These are phyloP conservation scores for Dichotomocladium elegans DNA, from an alignment of 371 early-diverging fungal genomes.

Conservation along the genomic window DNA sequence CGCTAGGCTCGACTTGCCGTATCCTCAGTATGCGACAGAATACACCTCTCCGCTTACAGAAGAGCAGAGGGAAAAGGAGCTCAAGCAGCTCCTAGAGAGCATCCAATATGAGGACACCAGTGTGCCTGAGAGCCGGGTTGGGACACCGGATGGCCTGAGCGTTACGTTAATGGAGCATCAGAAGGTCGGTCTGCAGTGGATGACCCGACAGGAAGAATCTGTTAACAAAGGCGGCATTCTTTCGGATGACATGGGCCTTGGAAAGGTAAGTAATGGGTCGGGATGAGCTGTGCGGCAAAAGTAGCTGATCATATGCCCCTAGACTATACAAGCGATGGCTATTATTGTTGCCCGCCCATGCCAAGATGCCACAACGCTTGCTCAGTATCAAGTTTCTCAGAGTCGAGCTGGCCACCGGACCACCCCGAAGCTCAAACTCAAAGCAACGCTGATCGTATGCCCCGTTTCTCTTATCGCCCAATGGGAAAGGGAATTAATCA, in stretches of 20 bases:
- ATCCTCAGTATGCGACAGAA: background rate
- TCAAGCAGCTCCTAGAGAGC: conserved; percentile 40
- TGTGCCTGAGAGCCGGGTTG: conserved; percentile 41
- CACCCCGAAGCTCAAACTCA: conserved; percentile 18
- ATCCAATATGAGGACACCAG: conserved; percentile 34
- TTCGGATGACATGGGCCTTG: conserved; percentile 68
- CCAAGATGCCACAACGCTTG: background rate
- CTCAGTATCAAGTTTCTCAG: too few species aligned
- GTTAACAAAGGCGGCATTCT: conserved; percentile 67
- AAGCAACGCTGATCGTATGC: conserved; percentile 58
- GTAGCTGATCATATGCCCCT: too few species aligned
- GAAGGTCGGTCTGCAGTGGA: conserved; percentile 62
- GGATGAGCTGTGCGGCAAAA: too few species aligned
- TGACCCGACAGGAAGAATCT: conserved; percentile 32
- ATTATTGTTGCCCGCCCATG: conserved; percentile 54
- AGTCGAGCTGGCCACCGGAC: too few species aligned
- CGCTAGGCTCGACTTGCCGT: background rate
- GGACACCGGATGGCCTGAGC: conserved; percentile 47
- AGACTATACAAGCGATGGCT: conserved; percentile 80
- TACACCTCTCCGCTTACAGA: background rate
- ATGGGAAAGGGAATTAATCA: conserved; percentile 59
- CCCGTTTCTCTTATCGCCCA: conserved; percentile 62
- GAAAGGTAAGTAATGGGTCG: conserved; percentile 22
- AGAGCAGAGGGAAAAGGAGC: conserved; percentile 29
- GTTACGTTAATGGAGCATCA: conserved; percentile 59